phyloP scores from a whole-genome alignment of 2,329 filamentous ascomycete genomes.

The Daldinia sp. region DNA sequence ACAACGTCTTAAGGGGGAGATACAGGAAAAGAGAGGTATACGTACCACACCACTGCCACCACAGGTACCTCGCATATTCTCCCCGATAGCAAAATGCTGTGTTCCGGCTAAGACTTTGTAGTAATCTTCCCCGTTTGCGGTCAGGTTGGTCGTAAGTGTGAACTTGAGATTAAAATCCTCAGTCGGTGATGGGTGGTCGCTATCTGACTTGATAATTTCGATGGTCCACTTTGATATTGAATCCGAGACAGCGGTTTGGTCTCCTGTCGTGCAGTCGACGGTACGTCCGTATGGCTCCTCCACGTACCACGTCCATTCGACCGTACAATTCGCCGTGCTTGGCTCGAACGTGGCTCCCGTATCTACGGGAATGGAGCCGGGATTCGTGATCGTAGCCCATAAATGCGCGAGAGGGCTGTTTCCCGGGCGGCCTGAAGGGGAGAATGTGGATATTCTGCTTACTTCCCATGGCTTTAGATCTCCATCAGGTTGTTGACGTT shows the following conservation, averaged over 20 bases:
- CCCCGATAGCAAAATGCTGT: constrained; percentile 39
- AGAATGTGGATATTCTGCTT: constrained; percentile 35
- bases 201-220: constrained; percentile 34
- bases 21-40: background rate
- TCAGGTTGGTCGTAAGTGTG: constrained; percentile 35
- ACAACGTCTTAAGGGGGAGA: background rate
- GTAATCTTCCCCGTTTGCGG: constrained; percentile 15
- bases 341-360: constrained; percentile 30
- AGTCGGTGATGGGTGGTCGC: constrained; percentile 20
- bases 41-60: constrained; percentile 37
- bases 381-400: constrained; percentile 40
- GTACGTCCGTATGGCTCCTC: constrained; percentile 31
- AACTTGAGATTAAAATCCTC: constrained; percentile 40
- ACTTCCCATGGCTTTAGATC: constrained; percentile 41
- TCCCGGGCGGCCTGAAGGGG: constrained; percentile 41
- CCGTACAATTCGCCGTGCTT: constrained; percentile 40
- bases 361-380: constrained; percentile 37
- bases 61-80: constrained; percentile 32
- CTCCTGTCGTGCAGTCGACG: constrained; percentile 30
- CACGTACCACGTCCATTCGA: constrained; percentile 34
- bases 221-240: constrained; percentile 41
- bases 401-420: constrained; percentile 34
- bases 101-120: constrained; percentile 34
- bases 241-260: background rate
- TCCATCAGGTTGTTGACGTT: background rate